Conservation (phyloP, 2,329 filamentous ascomycete species). For the Fusarium bactridioides region DNA sequence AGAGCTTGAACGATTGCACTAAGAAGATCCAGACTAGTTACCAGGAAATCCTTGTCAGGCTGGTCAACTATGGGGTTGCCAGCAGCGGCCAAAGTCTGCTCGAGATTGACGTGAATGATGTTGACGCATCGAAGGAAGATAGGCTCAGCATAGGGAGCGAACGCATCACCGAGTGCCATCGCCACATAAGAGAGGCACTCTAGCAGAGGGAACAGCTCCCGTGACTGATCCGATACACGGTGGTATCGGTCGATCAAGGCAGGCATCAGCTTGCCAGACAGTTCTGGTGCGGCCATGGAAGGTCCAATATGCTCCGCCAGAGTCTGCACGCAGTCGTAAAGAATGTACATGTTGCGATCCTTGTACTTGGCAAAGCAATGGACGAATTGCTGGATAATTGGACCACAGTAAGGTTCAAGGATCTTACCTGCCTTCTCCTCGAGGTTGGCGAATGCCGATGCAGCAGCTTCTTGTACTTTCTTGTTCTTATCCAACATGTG, state of each 20-base stretch:
- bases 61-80: slow-evolving; percentile 74
- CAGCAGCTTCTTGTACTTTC: slow-evolving; percentile 94
- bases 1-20: slow-evolving; percentile 94
- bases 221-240: slow-evolving; percentile 84
- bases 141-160: slow-evolving; percentile 83
- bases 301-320: slow-evolving; percentile 90
- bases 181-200: slow-evolving; percentile 96
- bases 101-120: slow-evolving; percentile 90
- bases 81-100: slow-evolving; percentile 76
- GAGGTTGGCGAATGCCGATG: slow-evolving; percentile 93
- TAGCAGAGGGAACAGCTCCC: slow-evolving; percentile 93
- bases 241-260: slow-evolving; percentile 89
- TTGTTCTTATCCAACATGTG: slow-evolving; percentile 98
- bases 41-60: slow-evolving; percentile 95
- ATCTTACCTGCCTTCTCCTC: slow-evolving; percentile 90
- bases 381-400: slow-evolving; percentile 92
- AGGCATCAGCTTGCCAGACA: slow-evolving; percentile 91
- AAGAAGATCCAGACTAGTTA: slow-evolving; percentile 92
- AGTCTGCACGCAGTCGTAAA: slow-evolving; percentile 98
- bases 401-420: slow-evolving; percentile 84
- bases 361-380: slow-evolving; percentile 95
- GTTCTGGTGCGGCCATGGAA: slow-evolving; percentile 78
- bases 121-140: slow-evolving; percentile 89
- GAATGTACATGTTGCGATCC: slow-evolving; percentile 97
- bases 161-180: slow-evolving; percentile 81